Base-by-base conservation (phyloP, 108 stramenopile species). In the Conticribra weissflogii region DNA sequence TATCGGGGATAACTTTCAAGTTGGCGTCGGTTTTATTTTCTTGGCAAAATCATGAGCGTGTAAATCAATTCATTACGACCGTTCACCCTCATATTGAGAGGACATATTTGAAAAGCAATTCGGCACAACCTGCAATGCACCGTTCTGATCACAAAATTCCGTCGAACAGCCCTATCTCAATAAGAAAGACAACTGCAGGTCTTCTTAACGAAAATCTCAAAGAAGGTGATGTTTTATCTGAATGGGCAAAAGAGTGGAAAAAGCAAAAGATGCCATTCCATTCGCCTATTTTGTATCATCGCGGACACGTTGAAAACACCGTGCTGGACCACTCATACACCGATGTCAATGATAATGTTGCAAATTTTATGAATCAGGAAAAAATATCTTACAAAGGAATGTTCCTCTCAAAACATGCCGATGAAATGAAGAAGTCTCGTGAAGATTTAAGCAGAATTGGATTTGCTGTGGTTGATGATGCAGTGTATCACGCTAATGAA, bases 401-500 rank as follows among this genome's bases (percentile, higher is more conserved):
- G 61, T 54, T 71, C 22, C 59, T 32, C 19, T 52, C 51, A n/a
- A 44, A 63, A 29, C 54, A 55, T 49, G 48, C 28, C 17, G 28
- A 48, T 14, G 58, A 50, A 21, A 9, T 41, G 12, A 41, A 12
- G 8, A 12, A 41, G 12, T 55, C 31, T 3, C 17, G 55, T 46
- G 30, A 69, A 59, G 33, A 61, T 23, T 48, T 84, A 7, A 60
- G 69, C 36, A 12, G 28, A 21, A 47, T 66, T 41, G 83, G 83
- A 44, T 81, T 76, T 63, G 78, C 75, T 52, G 55, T 84, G 21
- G 75, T 81, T 7, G 79, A 84, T 63, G 75, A 77, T 36, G 31
- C 66, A 19, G 27, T 65, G 46, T 71, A 41, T 31, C 57, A 71
- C 28, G 32, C 61, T 16, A 51, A 71, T 63, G 54, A 55, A 54